Conservation (phyloP, 805 yeast genomes). For the Cyberlindnera galapagoensis region DNA sequence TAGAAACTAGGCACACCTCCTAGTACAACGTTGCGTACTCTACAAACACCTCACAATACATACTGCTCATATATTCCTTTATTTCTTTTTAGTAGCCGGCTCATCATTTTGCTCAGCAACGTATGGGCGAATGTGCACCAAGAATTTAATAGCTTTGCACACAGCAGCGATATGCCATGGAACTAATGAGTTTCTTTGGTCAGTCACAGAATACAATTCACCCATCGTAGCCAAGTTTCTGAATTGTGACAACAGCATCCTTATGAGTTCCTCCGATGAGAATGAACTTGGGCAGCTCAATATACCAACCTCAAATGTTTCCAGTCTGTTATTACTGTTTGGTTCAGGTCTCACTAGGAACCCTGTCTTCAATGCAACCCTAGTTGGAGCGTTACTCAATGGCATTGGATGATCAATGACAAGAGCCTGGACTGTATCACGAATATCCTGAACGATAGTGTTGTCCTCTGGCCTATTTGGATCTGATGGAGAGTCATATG, state of each 20-base stretch:
- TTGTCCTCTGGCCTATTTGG: constrained; percentile 13
- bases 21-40: too few relatives aligned
- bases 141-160: constrained; percentile 47
- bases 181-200: constrained; percentile 33
- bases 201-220: constrained; percentile 32
- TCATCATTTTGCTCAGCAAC: too few relatives aligned
- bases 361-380: constrained; percentile 68
- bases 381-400: constrained; percentile 60
- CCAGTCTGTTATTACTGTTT: constrained; percentile 24
- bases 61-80: too few relatives aligned
- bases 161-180: constrained; percentile 78
- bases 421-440: constrained; percentile 48
- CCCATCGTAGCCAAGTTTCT: constrained; percentile 42
- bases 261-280: constrained; percentile 47
- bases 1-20: too few relatives aligned
- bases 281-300: constrained; percentile 70
- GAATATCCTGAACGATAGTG: constrained; percentile 37
- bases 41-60: too few relatives aligned
- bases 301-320: constrained; percentile 55
- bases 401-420: constrained; percentile 58
- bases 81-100: too few relatives aligned
- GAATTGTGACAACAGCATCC: constrained; percentile 51
- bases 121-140: constrained; percentile 42
- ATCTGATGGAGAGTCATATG: constrained; percentile 17
- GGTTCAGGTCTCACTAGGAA: constrained; percentile 43